These are phyloP conservation scores for Phytophthora capsici DNA, from an alignment of 352 stramenopile species.

Conservation along the genomic window DNA sequence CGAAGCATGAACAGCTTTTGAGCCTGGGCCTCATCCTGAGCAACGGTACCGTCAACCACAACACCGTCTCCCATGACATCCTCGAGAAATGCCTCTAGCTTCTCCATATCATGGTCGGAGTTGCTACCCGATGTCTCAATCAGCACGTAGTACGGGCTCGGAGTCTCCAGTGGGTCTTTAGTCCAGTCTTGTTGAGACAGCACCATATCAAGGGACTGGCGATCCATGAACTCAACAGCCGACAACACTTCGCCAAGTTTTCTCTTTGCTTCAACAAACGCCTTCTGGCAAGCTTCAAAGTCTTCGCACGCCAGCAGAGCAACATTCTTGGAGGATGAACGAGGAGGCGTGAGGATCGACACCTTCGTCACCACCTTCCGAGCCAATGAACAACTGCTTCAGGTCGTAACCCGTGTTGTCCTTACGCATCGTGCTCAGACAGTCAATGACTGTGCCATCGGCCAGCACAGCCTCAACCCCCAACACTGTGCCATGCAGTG, in stretches of 20 bases:
- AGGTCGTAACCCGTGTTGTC: conserved; percentile 97
- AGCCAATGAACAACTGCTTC: conserved; percentile 52
- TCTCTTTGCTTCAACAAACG: conserved; percentile 86
- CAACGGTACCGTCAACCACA: conserved; percentile 92
- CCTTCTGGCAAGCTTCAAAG: conserved; percentile 85
- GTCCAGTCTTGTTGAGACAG: conserved; percentile 68
- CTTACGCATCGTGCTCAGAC: conserved; percentile 53
- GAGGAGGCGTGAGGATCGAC: conserved; percentile 38
- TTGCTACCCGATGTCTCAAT: conserved; percentile 96
- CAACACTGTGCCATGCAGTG: conserved; percentile 93
- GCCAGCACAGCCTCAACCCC: conserved; percentile 95
- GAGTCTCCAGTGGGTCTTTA: conserved; percentile 70
- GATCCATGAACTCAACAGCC: conserved; percentile 97
- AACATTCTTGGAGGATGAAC: conserved; percentile 83
- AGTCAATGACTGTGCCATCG: conserved; percentile 90
- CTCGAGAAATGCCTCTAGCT: conserved; percentile 88
- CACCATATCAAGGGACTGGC: conserved; percentile 89
- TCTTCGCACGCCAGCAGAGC: conserved; percentile 91
- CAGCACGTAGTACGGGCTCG: conserved; percentile 93
- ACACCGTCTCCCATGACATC: conserved; percentile 67
- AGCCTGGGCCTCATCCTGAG: conserved; percentile 92
- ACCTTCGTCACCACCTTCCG: conserved; percentile 94
- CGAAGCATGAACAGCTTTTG: conserved; percentile 94
- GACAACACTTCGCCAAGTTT: conserved; percentile 95
- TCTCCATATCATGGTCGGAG: conserved; percentile 91